Conservation (phyloP, 148 eudicot species). For the Silene latifolia region DNA sequence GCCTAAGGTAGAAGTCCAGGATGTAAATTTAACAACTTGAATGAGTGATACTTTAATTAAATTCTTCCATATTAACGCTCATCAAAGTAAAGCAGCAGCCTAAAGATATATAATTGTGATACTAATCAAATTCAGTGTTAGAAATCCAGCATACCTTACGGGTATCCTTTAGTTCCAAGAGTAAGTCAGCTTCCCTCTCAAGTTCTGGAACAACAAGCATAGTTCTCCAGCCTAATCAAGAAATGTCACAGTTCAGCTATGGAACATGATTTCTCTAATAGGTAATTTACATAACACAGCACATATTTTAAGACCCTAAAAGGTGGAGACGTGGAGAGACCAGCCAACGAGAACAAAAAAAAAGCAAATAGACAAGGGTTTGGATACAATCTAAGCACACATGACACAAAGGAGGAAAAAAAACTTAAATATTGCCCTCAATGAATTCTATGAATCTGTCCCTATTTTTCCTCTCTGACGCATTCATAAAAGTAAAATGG, state of each 20-base stretch:
- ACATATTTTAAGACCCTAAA: background rate
- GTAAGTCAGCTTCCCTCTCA: slow-evolving; percentile 81
- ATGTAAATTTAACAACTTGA: background rate
- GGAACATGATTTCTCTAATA: background rate
- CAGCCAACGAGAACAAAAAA: background rate
- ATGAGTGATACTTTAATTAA: background rate
- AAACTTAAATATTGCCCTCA: background rate
- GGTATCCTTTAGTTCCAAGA: slow-evolving; percentile 53
- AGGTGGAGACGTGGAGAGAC: background rate
- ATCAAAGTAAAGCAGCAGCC: background rate
- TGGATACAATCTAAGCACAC: too few species aligned
- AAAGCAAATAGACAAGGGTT: too few species aligned
- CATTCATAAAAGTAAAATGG: background rate
- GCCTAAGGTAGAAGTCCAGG: background rate
- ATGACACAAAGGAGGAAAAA: background rate
- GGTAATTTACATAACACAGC: background rate
- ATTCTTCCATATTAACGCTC: background rate
- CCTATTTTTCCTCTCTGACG: background rate
- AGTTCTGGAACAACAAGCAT: slow-evolving; percentile 99
- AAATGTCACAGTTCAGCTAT: background rate
- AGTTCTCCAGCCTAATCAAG: slow-evolving; percentile 90
- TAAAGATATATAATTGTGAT: background rate
- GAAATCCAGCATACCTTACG: slow-evolving; percentile 60
- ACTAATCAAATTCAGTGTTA: background rate
- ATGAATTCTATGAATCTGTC: background rate